These are phyloP conservation scores for Calendula officinalis DNA, from an alignment of 129 eudicot genomes.

Conservation along the genomic window DNA sequence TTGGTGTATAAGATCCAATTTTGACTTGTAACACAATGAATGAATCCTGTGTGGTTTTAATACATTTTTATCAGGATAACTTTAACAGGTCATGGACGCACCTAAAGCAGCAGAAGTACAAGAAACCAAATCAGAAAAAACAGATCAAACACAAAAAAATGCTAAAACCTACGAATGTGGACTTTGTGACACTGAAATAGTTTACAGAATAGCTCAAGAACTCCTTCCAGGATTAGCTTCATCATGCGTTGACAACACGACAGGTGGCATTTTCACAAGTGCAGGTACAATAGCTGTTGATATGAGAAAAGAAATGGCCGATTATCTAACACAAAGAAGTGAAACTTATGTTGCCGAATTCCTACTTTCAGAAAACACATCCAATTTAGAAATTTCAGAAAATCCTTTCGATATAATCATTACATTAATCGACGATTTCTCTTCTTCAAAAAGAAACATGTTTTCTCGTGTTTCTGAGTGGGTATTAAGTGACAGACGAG, in stretches of 20 bases:
- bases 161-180: conserved; percentile 57
- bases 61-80: conserved; percentile 19
- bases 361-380: conserved; percentile 53
- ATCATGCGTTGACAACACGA: conserved; percentile 87
- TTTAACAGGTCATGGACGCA: conserved; percentile 49
- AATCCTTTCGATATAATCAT: conserved; percentile 78
- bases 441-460: conserved; percentile 55
- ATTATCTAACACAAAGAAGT: conserved; percentile 59
- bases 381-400: conserved; percentile 43
- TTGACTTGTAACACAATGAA: not conserved
- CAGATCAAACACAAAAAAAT: conserved; percentile 40
- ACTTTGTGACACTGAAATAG: conserved; percentile 67
- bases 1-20: conserved; percentile 14
- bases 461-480: conserved; percentile 74
- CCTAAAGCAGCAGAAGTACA: conserved; percentile 41
- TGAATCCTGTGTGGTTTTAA: not conserved
- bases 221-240: conserved; percentile 90
- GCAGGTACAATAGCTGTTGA: conserved; percentile 79
- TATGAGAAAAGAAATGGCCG: conserved; percentile 77
- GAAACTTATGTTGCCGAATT: conserved; percentile 81
- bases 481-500: conserved; percentile 81
- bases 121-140: conserved; percentile 47
- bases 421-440: conserved; percentile 65
- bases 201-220: conserved; percentile 69
- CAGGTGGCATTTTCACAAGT: conserved; percentile 69